These are phyloP conservation scores for Quercus phellos DNA, from an alignment of 331 rosid species.

Conservation along the genomic window DNA sequence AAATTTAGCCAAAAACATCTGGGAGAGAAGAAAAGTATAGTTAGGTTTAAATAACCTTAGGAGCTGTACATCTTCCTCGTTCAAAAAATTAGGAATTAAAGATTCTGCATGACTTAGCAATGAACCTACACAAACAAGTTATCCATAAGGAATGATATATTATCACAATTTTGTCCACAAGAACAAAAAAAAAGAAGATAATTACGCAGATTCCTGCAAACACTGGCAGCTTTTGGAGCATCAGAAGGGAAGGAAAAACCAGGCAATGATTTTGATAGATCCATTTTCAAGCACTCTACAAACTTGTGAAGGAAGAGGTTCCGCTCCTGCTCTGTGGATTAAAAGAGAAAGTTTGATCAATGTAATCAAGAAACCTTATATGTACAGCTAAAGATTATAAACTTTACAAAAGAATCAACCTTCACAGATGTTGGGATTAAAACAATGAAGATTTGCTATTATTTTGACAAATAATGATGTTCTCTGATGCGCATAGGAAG, in stretches of 20 bases:
- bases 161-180: constrained; percentile 8
- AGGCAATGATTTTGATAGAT: constrained; percentile 54
- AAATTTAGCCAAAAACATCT: background rate
- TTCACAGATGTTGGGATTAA: constrained; percentile 82
- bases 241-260: constrained; percentile 59
- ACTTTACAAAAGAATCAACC: constrained; percentile 50
- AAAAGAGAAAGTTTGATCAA: constrained; percentile 22
- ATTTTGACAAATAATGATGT: constrained; percentile 87
- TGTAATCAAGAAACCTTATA: constrained; percentile 12
- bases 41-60: constrained; percentile 54
- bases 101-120: constrained; percentile 92
- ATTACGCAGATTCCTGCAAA: constrained; percentile 80
- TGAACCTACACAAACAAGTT: constrained; percentile 61
- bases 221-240: constrained; percentile 54
- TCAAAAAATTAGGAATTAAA: constrained; percentile 75
- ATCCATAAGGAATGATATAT: constrained; percentile 26
- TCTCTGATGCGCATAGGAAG: constrained; percentile 79
- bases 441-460: constrained; percentile 98
- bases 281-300: constrained; percentile 72
- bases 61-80: constrained; percentile 80
- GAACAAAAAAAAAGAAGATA: constrained; percentile 8
- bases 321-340: constrained; percentile 80
- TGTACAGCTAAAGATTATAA: constrained; percentile 2
- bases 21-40: background rate
- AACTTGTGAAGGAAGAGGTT: constrained; percentile 76